Evolutionary conservation across 257 asterid species (phyloP), one percentile per base, ranked within the genome.

Genomic region (Voacanga thouarsii): DNA sequence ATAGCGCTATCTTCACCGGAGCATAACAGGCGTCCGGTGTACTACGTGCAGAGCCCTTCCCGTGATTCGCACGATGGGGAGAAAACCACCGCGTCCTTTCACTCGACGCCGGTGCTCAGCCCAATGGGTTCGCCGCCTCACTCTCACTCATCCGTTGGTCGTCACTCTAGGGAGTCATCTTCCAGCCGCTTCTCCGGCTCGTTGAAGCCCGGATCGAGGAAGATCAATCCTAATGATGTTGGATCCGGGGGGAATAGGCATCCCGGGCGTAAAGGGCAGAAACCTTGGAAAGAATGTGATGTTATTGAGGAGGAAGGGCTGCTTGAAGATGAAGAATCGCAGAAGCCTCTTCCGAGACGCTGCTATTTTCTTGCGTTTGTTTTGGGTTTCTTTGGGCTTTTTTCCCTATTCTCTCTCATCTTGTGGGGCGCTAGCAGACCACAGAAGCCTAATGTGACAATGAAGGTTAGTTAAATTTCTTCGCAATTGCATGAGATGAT

Each of bases 11-110:
- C 98, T 14, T 94, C 97, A 39, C 98, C 98, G 75, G 97, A 92
- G 83, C 85, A 89, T 81, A 86, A 68, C 64, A 83, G 98, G 11
- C 92, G 95, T 2, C 88, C 92, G 21, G 97, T 70, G 23, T 94
- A 90, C 86, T 92, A 77, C 90, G 98, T 94, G 28, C 97, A 94
- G 81, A 94, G 98, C 85, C 98, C 98, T 0, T 90, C 98, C 1
- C 90, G 95, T 33, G 96, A 92, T 77, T 93, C 98, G 7, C 95
- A 94, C 86, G 98, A 90, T 80, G 98, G 96, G 1, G 97, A 90
- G 79, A 94, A 92, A 70, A 89, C 93, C n/a, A 77, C 95, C 78
- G 89, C 89, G 55, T 94, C 97, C 57, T 92, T 92, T 65, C 97
- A 89, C 75, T 94, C 98, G 0, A 90, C 97, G 1, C 97, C 98